Evolutionary conservation across 345 rosid genomes (phyloP), one percentile per base, ranked within the genome.

Genomic region (Adansonia digitata): DNA sequence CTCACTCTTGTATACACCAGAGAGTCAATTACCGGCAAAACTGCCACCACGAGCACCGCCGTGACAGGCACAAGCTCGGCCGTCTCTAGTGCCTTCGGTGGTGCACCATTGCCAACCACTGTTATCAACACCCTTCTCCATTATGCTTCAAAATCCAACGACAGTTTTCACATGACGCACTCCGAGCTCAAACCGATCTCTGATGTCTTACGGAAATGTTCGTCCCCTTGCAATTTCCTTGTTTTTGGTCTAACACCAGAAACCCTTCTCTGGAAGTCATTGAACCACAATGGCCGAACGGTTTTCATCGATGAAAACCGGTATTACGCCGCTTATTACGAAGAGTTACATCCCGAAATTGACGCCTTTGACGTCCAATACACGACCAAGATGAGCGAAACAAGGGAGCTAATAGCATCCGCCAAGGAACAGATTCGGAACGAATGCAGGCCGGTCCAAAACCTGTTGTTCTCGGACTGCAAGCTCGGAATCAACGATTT

Each of bases 391-490:
- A 78, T 82, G 10, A 81, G 83, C 0, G 98, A 95, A 63, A 84
- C 84, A 11, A 77, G 74, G 59, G 97, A 92, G 57, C 84, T 95
- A 0, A 79, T 95, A 1, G 75, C 86, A 0, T 78, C 86, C 0
- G 90, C 88, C 0, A 90, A 82, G 80, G 89, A 88, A 22, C 87
- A 89, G 55, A 80, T 83, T 29, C 75, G 75, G 15, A 90, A 91
- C 59, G 98, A 95, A 75, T 95, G 99, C 71, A 83, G 92, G 74
- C 98, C 98, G 0, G 98, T 95, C 14, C 99, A 95, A 77, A 95
- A 92, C 75, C 82, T 95, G 11, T 78, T 95, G 20, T 95, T 95
- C 84, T 95, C 98, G 0, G 98, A 95, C 39, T 95, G 98, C 71
- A 88, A 82, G 75, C 83, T 95, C 0, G 97, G 96, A 18, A 79